phyloP scores from a whole-genome alignment of 345 rosid genomes.

The Hypericum androsaemum region DNA sequence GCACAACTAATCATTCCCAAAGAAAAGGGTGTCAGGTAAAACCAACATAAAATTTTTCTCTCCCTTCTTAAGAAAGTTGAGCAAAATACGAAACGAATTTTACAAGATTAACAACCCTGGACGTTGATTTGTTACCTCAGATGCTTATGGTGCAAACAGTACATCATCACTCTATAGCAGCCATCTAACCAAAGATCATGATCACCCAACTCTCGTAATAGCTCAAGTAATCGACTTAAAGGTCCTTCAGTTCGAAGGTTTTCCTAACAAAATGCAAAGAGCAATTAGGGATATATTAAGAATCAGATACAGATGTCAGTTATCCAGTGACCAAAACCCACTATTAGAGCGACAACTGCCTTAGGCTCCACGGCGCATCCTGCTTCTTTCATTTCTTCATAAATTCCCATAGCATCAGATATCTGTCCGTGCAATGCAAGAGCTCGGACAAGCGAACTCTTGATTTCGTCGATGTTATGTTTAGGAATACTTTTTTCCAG shows the following conservation, averaged over 20 bases:
- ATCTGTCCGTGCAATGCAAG: constrained; percentile 57
- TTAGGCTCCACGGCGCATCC: constrained; percentile 46
- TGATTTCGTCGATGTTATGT: constrained; percentile 42
- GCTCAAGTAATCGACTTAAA: constrained; percentile 32
- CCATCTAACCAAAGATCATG: constrained; percentile 47
- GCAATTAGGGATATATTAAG: not conserved
- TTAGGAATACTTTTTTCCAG: constrained; percentile 33
- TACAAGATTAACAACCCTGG: too few species aligned
- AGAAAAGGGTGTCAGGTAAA: not conserved
- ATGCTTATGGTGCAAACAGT: constrained; percentile 42
- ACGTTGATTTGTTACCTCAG: constrained; percentile 30
- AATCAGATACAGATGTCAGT: not conserved
- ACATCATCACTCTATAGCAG: constrained; percentile 47
- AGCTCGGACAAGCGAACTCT: constrained; percentile 50
- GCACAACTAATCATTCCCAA: constrained; percentile 31
- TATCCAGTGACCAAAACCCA: constrained; percentile 26
- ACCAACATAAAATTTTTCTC: not conserved
- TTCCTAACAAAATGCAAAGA: constrained; percentile 32
- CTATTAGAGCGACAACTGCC: constrained; percentile 57
- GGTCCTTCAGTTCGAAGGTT: constrained; percentile 35
- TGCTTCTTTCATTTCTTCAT: constrained; percentile 54
- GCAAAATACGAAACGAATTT: too few species aligned
- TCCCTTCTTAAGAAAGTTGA: too few species aligned
- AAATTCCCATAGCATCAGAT: constrained; percentile 52
- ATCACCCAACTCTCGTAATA: constrained; percentile 52